Base-by-base conservation (phyloP, 805 yeast species). In the Nakazawaea ambrosiae region DNA sequence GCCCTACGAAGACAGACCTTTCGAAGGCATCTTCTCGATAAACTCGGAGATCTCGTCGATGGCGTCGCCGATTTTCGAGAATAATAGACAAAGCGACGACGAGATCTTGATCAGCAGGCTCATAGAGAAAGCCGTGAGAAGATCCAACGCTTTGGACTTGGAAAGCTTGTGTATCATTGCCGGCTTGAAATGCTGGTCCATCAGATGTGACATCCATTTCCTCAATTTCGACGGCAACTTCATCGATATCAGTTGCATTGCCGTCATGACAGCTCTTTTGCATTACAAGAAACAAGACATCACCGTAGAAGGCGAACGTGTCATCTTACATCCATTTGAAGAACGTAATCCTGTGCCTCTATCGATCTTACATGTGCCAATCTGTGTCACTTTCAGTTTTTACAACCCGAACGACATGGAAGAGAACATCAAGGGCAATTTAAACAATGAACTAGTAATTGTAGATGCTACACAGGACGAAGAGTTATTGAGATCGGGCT, bases 161-260 rank as follows among this genome's bases (percentile, higher is more conserved):
- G 98, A 92, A 56, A 76, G 86, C 34, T 61, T 92, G 31, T 90
- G 97, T 61, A 86, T 92, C 31, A 74, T 84, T 17, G 95, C 96
- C 0, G 97, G 97, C 2, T 72, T 78, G 37, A 81, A 86, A 46
- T 88, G 95, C 53, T 92, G 98, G 98, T 70, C 78, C 39, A 67
- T 92, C 10, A 72, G 94, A 41, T 97, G 94, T 0, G 97, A 89
- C 53, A 76, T 92, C 14, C 95, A 88, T 52, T 84, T 85, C 49
- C 60, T 92, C 40, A 82, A 88, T 54, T 87, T 77, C 52, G 98
- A 92, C 58, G 98, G 98, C 29, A 94, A 94, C 15, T 71, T 92
- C 33, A 79, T 89, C 28, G 98, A 92, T 57, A 83, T 87, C 5
- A 81, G 90, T 29, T 85, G 96, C 60, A 69, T 88, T 39, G 97